Evolutionary conservation across 495 filamentous ascomycete species (phyloP).

Genomic region (Chaetomidium leptoderma): DNA sequence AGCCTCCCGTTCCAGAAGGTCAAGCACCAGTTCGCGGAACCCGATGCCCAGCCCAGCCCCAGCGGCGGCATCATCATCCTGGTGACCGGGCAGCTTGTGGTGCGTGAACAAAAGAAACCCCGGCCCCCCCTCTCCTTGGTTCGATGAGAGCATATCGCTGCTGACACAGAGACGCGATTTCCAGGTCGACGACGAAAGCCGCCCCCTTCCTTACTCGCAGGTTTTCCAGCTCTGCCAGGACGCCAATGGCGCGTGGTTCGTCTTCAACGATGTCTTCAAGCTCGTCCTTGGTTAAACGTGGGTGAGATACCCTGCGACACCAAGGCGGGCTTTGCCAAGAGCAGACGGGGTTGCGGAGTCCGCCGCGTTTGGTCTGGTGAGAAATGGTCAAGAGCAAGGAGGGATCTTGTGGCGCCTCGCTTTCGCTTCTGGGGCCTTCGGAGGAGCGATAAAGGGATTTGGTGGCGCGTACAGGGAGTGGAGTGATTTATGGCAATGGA

Average conservation of each 20-base stretch:
- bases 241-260: slow-evolving; percentile 64
- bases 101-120: slow-evolving; percentile 42
- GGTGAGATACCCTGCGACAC: not conserved
- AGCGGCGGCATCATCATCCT: slow-evolving; percentile 69
- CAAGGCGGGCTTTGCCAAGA: not conserved
- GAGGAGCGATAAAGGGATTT: not conserved
- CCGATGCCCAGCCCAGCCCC: slow-evolving; percentile 72
- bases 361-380: not conserved
- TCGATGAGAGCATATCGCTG: not conserved
- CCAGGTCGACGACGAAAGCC: slow-evolving; percentile 75
- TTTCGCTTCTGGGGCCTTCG: not conserved
- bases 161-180: slow-evolving; percentile 3
- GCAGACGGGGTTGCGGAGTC: not conserved
- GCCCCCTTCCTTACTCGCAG: slow-evolving; percentile 82
- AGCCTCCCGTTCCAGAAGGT: slow-evolving; percentile 75
- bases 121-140: not conserved
- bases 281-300: slow-evolving; percentile 58
- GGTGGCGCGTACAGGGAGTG: not conserved
- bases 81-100: slow-evolving; percentile 77
- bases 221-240: slow-evolving; percentile 76
- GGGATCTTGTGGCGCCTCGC: not conserved
- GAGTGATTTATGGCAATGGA: not conserved
- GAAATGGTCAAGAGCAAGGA: not conserved
- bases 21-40: slow-evolving; percentile 59
- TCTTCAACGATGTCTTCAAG: slow-evolving; percentile 90